Base-by-base conservation (phyloP, 2,329 filamentous ascomycete genomes). In the Fusarium miscanthi region DNA sequence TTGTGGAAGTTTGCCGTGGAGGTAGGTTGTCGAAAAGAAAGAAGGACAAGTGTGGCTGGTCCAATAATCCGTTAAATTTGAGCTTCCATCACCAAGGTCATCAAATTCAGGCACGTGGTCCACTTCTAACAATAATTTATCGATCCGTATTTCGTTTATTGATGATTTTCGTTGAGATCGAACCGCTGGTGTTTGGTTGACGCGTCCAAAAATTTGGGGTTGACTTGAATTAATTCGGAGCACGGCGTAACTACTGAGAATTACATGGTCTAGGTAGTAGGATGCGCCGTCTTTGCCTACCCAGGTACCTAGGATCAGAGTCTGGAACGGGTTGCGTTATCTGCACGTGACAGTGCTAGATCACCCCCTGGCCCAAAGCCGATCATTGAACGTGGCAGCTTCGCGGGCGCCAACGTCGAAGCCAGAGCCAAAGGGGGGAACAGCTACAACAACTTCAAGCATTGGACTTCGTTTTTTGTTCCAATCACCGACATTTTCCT, bases 341-440 rank as follows among this genome's bases (percentile, higher is more conserved):
- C 72, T 33, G 53, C 82, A 83, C 82, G 81, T 83, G 82, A 83
- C 77, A 51, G 41, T 37, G 52, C 62, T 57, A n/a, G 41, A 46
- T 66, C 30, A 33, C 65, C 73, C 80, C 80, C 77, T 80, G 79
- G 76, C 60, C 31, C 21, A 66, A 66, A 63, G 67, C 75, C 78
- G 77, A 78, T 84, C 81, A 82, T 82, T 76, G 83, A 87, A 87
- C 86, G 86, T 87, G 86, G 86, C 86, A 87, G 82, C 83, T 87
- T 87, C 64, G 58, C 58, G 52, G 67, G 61, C 60, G 66, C 61
- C 63, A 63, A 53, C 43, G 62, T 46, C 61, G 43, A 61, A 59
- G 66, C 63, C 65, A 61, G 56, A 59, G 73, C 43, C 66, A 63
- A 67, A 74, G 71, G 70, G 63, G 70, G 35, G 58, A 62, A 56